Base-by-base conservation (phyloP, 2,329 filamentous ascomycete genomes). In the Lasiodiplodia sp. region DNA sequence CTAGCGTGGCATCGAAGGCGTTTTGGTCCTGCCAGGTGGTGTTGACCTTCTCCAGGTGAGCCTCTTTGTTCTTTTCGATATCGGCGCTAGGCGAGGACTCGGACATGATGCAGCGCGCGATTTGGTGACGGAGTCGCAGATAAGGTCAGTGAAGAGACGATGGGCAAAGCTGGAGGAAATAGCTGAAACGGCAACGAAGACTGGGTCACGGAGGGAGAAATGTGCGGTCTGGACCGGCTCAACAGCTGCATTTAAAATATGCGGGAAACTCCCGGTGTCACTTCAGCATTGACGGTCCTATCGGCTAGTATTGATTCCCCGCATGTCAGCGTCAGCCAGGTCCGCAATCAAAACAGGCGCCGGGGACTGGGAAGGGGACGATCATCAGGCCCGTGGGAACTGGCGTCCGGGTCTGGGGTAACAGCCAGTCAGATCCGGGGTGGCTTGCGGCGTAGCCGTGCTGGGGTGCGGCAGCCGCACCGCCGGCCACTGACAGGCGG, bases 1-100 rank as follows among this genome's bases (percentile, higher is more conserved):
- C 75, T 1, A 78, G 71, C 10, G 71, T 71, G 1, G 69, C 28
- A 40, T n/a, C n/a, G 57, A 62, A 69, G 51, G 66, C 21, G 8
- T 34, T 11, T 31, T 25, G 37, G 25, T 69, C 67, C 23, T 66
- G 66, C 67, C 67, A 72, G 28, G 69, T 63, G n/a, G 68, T 63
- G 31, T 69, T 66, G 38, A 56, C 23, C 38, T 73, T 70, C 51
- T 74, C 71, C 52, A 72, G 34, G 21, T 71, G 66, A 5, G 67
- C 52, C 21, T 66, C 66, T 25, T 68, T 38, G 31, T 64, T 64
- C 47, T 52, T 64, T 11, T 64, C 47, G 21, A 52, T 10, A 21
- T 64, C 28, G 8, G 49, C 11, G 52, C 14, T 3, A 25, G 66
- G 66, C 44, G 51, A 37, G 44, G 25, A 25, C 34, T 58, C 60